Percentiles rank a stretch among this genome's conserved stretches.
Conservation (phyloP, 2,329 filamentous ascomycete genomes). For the Fusarium sublunatum region DNA sequence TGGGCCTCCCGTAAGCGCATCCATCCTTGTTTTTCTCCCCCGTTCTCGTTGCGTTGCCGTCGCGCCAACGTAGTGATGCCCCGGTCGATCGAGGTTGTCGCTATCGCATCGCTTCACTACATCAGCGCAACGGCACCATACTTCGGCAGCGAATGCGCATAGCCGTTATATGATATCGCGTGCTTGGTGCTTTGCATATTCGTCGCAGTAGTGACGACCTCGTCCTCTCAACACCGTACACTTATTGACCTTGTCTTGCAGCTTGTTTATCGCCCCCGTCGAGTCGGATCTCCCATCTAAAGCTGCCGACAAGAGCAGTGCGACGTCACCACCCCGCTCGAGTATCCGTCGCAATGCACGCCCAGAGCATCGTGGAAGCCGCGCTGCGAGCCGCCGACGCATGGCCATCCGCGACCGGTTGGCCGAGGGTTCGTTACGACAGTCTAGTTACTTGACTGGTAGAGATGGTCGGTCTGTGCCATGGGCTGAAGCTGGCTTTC, state of each 20-base stretch:
- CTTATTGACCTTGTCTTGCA: conserved; percentile 44
- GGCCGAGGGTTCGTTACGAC: conserved; percentile 18
- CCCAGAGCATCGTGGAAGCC: conserved; percentile 49
- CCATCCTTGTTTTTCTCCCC: conserved; percentile 31
- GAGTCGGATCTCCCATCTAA: conserved; percentile 57
- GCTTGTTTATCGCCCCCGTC: conserved; percentile 60
- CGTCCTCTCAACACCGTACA: conserved; percentile 11
- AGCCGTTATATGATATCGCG: conserved; percentile 18
- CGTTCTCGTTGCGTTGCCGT: conserved; percentile 26
- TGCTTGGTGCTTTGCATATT: conserved; percentile 25
- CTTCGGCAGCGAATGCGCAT: conserved; percentile 29
- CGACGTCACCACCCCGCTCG: conserved; percentile 52
- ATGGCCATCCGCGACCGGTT: conserved; percentile 44
- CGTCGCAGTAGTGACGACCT: conserved; percentile 25
- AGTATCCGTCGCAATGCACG: conserved; percentile 55
- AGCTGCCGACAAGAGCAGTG: conserved; percentile 46
- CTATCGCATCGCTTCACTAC: conserved; percentile 29
- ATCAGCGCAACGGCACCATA: conserved; percentile 34
- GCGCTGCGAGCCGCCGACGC: conserved; percentile 47
- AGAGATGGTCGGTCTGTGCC: conserved; percentile 34
- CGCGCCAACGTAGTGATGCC: conserved; percentile 40
- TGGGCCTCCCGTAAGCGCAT: conserved; percentile 62
- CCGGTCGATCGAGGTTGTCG: conserved; percentile 40
- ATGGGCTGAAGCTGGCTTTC: conserved; percentile 38
- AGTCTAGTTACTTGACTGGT: conserved; percentile 5